A percentile compares a stretch with the other conserved stretches of the same genome.
phyloP scores from a whole-genome alignment of 495 filamentous ascomycete species.

The Penicillium malachiteum region DNA sequence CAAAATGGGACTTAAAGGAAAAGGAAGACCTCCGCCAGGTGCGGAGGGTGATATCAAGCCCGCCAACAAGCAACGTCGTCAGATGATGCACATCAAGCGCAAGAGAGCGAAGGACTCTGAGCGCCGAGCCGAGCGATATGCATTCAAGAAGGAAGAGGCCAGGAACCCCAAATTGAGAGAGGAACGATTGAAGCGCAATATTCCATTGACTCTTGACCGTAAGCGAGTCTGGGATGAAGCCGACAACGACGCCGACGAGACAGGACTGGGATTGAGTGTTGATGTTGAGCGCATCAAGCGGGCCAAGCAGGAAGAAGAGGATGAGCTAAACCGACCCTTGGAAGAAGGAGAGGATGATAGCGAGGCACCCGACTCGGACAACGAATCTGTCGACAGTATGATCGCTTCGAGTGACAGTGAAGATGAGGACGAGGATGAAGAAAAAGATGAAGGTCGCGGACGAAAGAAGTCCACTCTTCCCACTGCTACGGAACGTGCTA shows the following conservation, averaged over 20 bases:
- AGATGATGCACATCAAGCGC: conserved; percentile 71
- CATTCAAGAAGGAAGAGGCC: conserved; percentile 77
- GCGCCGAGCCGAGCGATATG: conserved; percentile 74
- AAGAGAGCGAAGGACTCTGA: conserved; percentile 70
- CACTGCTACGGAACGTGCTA: conserved; percentile 54
- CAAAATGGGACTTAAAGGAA: conserved; percentile 26
- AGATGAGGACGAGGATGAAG: conserved; percentile 44
- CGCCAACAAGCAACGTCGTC: conserved; percentile 72
- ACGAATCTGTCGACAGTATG: conserved; percentile 75
- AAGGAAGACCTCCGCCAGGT: conserved; percentile 29
- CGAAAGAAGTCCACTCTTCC: conserved; percentile 37
- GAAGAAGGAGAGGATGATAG: conserved; percentile 35
- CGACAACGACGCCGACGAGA: conserved; percentile 63
- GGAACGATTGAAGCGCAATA: conserved; percentile 70
- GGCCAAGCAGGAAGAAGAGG: conserved; percentile 64
- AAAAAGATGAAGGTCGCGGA: conserved; percentile 40
- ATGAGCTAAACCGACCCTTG: conserved; percentile 43
- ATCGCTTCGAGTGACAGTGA: conserved; percentile 49
- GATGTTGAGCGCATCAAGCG: conserved; percentile 76
- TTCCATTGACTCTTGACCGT: conserved; percentile 79
- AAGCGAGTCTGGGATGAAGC: conserved; percentile 93
- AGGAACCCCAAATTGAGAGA: conserved; percentile 74
- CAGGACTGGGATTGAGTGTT: conserved; percentile 67
- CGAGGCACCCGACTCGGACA: conserved; percentile 48
- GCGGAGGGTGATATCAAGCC: conserved; percentile 27